Percentiles rank a stretch among this genome's conserved stretches.
These are phyloP conservation scores for Nicotiana tabacum DNA, from an alignment of 257 asterid species.

Conservation along the genomic window DNA sequence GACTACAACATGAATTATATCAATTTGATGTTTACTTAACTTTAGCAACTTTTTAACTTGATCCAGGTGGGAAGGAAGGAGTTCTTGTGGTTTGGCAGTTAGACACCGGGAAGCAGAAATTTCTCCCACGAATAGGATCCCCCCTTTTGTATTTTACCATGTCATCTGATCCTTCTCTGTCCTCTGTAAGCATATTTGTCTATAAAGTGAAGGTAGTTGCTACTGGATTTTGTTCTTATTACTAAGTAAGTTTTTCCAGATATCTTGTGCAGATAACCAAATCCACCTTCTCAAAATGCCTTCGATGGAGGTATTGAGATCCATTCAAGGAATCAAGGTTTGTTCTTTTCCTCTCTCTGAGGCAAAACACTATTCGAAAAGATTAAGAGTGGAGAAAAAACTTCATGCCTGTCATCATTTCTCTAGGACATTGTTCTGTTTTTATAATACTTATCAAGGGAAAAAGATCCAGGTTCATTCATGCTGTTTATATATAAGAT, in stretches of 20 bases:
- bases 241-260: constrained; percentile 51
- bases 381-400: background rate
- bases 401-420: constrained; percentile 2
- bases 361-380: background rate
- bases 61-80: constrained; percentile 91
- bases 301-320: constrained; percentile 64
- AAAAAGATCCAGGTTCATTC: background rate
- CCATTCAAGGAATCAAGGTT: constrained; percentile 94
- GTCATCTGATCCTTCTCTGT: constrained; percentile 81
- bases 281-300: constrained; percentile 79
- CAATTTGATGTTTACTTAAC: background rate
- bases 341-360: constrained; percentile 15
- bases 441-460: background rate
- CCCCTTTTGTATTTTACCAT: constrained; percentile 57
- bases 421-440: background rate
- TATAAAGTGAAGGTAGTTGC: constrained; percentile 7
- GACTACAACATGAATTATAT: background rate
- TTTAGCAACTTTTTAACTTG: constrained; percentile 1
- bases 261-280: constrained; percentile 88
- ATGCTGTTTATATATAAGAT: background rate
- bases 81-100: constrained; percentile 97
- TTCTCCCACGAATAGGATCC: constrained; percentile 85
- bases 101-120: constrained; percentile 84
- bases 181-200: constrained; percentile 52
- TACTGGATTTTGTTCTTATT: constrained; percentile 17